Conservation (phyloP, 441 rosid species). For the Melianthus villosus region DNA sequence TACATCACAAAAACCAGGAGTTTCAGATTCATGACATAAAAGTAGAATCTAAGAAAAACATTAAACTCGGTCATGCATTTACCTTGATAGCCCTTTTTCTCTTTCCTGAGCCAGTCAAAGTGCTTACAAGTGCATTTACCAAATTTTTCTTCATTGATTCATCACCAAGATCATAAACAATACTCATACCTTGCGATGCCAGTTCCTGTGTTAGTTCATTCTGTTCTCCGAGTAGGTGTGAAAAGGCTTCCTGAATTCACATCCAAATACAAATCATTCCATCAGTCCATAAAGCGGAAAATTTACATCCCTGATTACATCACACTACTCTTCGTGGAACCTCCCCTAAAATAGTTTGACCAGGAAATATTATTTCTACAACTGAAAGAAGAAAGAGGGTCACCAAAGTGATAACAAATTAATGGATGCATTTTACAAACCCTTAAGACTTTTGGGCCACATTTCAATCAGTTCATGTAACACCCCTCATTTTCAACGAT, state of each 20-base stretch:
- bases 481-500: too few relatives aligned
- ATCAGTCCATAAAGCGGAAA: not conserved
- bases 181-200: slow-evolving; percentile 99
- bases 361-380: too few relatives aligned
- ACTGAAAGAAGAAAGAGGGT: too few relatives aligned
- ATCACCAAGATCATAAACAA: slow-evolving; percentile 91
- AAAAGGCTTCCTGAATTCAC: slow-evolving; percentile 79
- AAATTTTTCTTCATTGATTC: slow-evolving; percentile 71
- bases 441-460: too few relatives aligned
- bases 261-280: slow-evolving; percentile 4
- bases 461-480: too few relatives aligned
- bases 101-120: slow-evolving; percentile 90
- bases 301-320: too few relatives aligned
- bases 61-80: slow-evolving; percentile 10
- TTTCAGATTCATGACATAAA: slow-evolving; percentile 11
- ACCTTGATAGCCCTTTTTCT: slow-evolving; percentile 96
- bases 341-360: too few relatives aligned
- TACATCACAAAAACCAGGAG: slow-evolving; percentile 17
- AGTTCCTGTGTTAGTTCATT: slow-evolving; percentile 93
- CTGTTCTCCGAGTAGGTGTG: slow-evolving; percentile 83
- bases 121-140: slow-evolving; percentile 76
- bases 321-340: too few relatives aligned
- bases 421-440: too few relatives aligned
- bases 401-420: too few relatives aligned
- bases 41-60: slow-evolving; percentile 9